These are phyloP conservation scores for Phanerodontia chrysosporium DNA, from an alignment of 768 basidiomycete genomes.

Conservation along the genomic window DNA sequence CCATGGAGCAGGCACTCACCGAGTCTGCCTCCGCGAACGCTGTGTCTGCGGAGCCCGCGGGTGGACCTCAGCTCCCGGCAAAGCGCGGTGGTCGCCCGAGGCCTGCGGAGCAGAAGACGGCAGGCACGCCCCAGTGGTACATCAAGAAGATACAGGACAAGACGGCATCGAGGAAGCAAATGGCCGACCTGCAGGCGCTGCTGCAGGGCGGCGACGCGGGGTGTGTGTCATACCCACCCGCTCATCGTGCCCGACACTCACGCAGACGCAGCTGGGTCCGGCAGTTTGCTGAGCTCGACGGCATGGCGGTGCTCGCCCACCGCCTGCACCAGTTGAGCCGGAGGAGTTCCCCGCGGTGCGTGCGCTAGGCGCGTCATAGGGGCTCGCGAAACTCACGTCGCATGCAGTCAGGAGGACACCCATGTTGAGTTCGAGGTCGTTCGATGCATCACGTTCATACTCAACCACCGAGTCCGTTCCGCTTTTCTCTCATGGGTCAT, in stretches of 20 bases:
- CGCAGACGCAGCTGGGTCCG: constrained; percentile 64
- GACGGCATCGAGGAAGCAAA: constrained; percentile 78
- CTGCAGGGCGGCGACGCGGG: constrained; percentile 76
- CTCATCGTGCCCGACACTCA: background rate
- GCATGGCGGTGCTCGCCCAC: constrained; percentile 81
- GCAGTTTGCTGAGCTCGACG: constrained; percentile 68
- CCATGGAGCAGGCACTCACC: background rate
- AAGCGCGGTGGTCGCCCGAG: background rate
- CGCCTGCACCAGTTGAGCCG: constrained; percentile 71
- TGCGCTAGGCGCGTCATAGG: background rate
- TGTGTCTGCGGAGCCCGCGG: background rate
- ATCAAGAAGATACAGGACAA: constrained; percentile 86
- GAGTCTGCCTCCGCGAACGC: background rate
- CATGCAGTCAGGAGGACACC: constrained; percentile 54
- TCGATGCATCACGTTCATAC: constrained; percentile 80
- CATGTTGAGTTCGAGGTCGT: constrained; percentile 83
- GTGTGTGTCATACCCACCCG: constrained; percentile 35
- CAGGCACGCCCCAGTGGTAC: constrained; percentile 89
- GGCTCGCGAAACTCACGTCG: background rate
- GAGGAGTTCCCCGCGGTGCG: constrained; percentile 59
- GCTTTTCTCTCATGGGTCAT: constrained; percentile 6
- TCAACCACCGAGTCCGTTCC: constrained; percentile 58
- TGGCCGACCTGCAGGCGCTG: constrained; percentile 68
- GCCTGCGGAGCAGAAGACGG: constrained; percentile 16
- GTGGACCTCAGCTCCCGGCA: background rate